Evolutionary conservation across 2,329 filamentous ascomycete species (phyloP), one percentile per base, ranked within the genome.

Genomic region (Paecilomyces niveus): DNA sequence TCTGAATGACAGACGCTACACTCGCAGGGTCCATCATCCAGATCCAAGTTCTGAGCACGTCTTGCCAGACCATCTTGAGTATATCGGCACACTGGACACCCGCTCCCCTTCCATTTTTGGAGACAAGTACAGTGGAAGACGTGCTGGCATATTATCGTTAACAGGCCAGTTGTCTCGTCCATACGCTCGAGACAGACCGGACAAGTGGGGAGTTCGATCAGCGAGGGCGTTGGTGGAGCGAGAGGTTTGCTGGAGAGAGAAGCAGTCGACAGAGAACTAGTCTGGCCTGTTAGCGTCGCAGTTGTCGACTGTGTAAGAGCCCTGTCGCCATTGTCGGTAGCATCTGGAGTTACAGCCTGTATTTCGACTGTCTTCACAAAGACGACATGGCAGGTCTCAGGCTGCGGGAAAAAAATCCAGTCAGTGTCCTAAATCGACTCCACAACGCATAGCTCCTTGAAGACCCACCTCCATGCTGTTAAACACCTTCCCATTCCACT

Each of bases 81-180:
- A 68, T 96, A 96, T 33, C 94, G 86, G 68, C 94, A 99, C 6
- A 99, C 92, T 0, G 94, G 94, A 70, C 94, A 99, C 3, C 93
- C 93, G 26, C 87, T 89, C 3, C 93, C 92, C 70, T 90, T 90
- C 94, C 94, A 99, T 70, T 94, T 97, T 69, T 96, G 90, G 0
- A 99, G 81, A 74, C 94, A 99, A 1, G 88, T 92, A 70, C 94
- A 97, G 72, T 99, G 94, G 70, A 99, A 99, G 55, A 97, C 91
- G 68, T 99, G 94, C 68, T 97, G 93, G 71, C 94, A 99, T 31
- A 95, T 87, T 49, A 97, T 97, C 0, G 94, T 99, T 70, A 99
- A 85, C 2, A 99, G 80, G 0, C 94, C 94, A 0, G 92, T 95
- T 0, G 92, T 97, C 72, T 97, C 93, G 68, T 99, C 94, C 94